Evolutionary conservation across 371 early-diverging fungal species (phyloP), one percentile per base, ranked within the genome.

Genomic region (Mucor lusitanicus): DNA sequence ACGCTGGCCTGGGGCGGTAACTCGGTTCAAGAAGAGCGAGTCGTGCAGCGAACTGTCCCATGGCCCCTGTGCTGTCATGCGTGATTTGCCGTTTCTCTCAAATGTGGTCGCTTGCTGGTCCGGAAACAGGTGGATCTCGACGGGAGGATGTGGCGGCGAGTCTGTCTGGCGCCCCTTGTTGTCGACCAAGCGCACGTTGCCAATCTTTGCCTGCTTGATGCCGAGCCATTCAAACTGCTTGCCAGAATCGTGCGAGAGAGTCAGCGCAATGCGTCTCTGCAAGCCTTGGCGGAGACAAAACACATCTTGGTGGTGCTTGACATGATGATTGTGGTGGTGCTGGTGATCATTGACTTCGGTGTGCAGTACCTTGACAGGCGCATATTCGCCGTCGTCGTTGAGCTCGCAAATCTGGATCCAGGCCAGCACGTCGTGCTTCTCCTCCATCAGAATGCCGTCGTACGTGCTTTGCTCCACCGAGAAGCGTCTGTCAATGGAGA

Each of bases 21-120:
- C 83, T 11, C 87, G 70, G 64, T 96, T 94, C 27, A 96, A 76
- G 48, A 89, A 83, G 0, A 85, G 63, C 0, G 88, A 88, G 25
- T 91, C 91, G 64, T 94, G 93, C 1, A 94, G 78, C 0, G 92
- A 91, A 25, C 92, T 91, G 65, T 96, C 96, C 96, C 96, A 96
- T 0, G 92, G 73, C 1, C 87, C 86, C 28, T 74, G 81, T 25
- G 83, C 85, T 0, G 48, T 59, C 15, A 73, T 67, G 63, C 39
- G 56, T 57, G 80, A 81, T 7, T 80, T 85, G 4, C 86, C 88
- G 54, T 87, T 89, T 13, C 66, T 60, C 0, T 81, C 74, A 57
- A 74, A 76, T 6, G 72, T 67, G 42, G 59, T 77, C 69, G 48
- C 53, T 21, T 50, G 71, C 46, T 82, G 80, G 6, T 67, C 21